Base-by-base conservation (phyloP, 371 early-diverging fungal genomes). In the Lichtheimia ornata region DNA sequence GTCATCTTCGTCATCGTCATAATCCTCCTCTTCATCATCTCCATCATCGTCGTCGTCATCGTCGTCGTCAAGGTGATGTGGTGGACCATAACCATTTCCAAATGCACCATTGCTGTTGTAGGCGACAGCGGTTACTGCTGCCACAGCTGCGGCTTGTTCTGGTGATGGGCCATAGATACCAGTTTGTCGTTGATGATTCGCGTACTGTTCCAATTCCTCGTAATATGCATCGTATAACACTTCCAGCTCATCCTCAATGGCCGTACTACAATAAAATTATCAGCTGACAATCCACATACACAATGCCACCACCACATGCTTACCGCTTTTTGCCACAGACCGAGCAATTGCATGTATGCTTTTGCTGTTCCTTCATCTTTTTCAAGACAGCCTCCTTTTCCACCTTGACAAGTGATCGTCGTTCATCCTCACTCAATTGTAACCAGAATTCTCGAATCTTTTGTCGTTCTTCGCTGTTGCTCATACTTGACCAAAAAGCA, bases 331-430 rank as follows among this genome's bases (percentile, higher is more conserved):
- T 84, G 13, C 94, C 92, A 71, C 96, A 96, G 6, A 91, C 88
- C 25, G 91, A 87, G 70, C 97, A 96, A 40, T 86, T 88, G 66
- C 96, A 96, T 4, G 90, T 88, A 67, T 93, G 91, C 62, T 89
- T 88, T 72, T 94, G 94, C 72, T 96, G 95, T 69, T 96, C 94
- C 70, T 92, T 92, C 86, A 96, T 92, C 70, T 93, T 95, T 62
- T 88, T 86, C 58, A 94, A 73, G 0, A 96, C 95, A 22, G 94
- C 91, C 62, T 94, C 94, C 72, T 94, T 94, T 69, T 96, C 96
- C 9, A 93, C 86, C 62, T 91, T 86, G 14, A 95, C 92, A 24
- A 96, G 77, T 5, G 87, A 84, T 45, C 91, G 78, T 25, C 94
- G 84, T 66, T 96, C 94, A 18, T 88, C 86, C 66, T 95, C 94